Evolutionary conservation across 768 basidiomycete genomes (phyloP).

Genomic region (Suillus paluster): DNA sequence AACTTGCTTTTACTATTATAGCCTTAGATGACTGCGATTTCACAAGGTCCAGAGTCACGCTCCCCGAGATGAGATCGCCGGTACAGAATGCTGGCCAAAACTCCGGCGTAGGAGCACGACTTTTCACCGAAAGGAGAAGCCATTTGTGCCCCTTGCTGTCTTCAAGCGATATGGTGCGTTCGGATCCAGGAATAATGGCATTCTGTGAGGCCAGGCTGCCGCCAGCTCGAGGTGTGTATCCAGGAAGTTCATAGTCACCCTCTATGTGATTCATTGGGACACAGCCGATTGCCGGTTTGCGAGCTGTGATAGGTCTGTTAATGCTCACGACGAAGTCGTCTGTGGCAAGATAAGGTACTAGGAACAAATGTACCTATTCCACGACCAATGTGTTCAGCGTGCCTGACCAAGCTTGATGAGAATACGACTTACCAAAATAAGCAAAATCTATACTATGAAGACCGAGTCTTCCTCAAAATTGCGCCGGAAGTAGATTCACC

Average conservation of each 20-base stretch:
- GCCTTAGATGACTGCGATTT: slow-evolving; percentile 54
- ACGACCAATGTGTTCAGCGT: background rate
- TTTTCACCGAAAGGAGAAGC: slow-evolving; percentile 50
- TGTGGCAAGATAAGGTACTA: background rate
- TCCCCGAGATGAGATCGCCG: slow-evolving; percentile 53
- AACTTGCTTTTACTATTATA: slow-evolving; percentile 42
- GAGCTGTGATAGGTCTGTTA: background rate
- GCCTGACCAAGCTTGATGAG: background rate
- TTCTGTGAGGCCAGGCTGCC: slow-evolving; percentile 5
- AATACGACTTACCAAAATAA: slow-evolving; percentile 2
- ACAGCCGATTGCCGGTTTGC: background rate
- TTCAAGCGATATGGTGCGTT: slow-evolving; percentile 49
- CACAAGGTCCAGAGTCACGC: slow-evolving; percentile 53
- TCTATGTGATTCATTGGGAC: background rate
- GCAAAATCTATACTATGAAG: background rate
- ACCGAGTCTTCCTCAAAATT: too few relatives aligned
- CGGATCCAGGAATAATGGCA: slow-evolving; percentile 15
- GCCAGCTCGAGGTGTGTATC: slow-evolving; percentile 17
- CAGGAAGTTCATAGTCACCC: slow-evolving; percentile 22
- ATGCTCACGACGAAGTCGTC: background rate
- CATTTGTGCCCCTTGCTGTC: slow-evolving; percentile 47
- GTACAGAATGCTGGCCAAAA: slow-evolving; percentile 51
- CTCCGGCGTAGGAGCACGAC: slow-evolving; percentile 42
- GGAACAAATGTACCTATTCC: background rate
- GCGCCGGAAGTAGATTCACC: too few relatives aligned